Conservation (phyloP, 257 asterid genomes). For the Nicotiana obtusifolia region DNA sequence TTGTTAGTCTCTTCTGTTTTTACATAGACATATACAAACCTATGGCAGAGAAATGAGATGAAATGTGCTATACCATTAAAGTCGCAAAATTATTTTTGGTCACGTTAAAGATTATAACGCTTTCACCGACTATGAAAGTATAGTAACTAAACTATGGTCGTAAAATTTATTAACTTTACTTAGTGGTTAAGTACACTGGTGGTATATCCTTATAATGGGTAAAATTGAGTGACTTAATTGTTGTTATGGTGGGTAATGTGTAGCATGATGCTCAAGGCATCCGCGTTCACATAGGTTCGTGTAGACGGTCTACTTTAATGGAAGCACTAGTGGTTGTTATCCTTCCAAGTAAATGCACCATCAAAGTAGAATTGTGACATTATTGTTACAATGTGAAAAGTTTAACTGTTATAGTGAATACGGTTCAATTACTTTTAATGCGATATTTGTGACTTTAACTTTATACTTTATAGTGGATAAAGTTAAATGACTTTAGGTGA, state of each 20-base stretch:
- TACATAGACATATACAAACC: neutral
- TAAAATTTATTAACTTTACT: neutral
- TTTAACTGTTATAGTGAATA: neutral
- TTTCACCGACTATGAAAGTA: too few relatives aligned
- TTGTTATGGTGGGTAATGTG: neutral
- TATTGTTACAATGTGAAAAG: neutral
- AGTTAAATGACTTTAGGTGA: neutral
- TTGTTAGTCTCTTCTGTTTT: neutral
- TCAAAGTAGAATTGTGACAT: neutral
- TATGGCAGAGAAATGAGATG: neutral
- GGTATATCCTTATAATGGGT: too few relatives aligned
- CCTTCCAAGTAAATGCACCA: too few relatives aligned
- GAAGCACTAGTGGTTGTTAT: too few relatives aligned
- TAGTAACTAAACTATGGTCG: neutral
- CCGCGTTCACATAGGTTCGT: too few relatives aligned
- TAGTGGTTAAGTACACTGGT: neutral
- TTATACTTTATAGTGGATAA: neutral
- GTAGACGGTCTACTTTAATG: too few relatives aligned
- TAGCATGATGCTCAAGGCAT: too few relatives aligned
- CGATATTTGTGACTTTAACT: neutral
- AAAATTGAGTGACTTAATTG: neutral
- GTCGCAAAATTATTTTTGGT: neutral
- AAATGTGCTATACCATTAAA: neutral
- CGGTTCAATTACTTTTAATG: neutral
- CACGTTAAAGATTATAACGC: too few relatives aligned